Conservation (phyloP, 2,329 filamentous ascomycete species). For the Aureobasidium sp. region DNA sequence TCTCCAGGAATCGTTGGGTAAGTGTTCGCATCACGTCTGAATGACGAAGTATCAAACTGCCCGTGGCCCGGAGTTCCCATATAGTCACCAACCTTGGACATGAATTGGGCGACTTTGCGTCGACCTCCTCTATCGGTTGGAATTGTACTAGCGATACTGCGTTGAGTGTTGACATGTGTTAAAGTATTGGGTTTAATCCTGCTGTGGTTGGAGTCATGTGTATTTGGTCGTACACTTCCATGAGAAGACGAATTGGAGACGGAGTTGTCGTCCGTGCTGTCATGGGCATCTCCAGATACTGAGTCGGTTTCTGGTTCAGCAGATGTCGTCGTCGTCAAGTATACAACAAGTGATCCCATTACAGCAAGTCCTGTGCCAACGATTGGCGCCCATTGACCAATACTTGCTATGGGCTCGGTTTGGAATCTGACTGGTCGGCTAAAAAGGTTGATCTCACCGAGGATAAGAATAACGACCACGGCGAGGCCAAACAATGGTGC, state of each 20-base stretch:
- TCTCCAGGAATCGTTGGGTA: conserved; percentile 55
- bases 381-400: conserved; percentile 57
- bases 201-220: background rate
- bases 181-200: background rate
- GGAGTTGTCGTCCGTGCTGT: background rate
- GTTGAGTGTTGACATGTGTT: background rate
- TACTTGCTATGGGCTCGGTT: conserved; percentile 55
- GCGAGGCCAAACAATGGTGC: conserved; percentile 53
- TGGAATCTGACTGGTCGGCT: conserved; percentile 50
- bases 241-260: background rate
- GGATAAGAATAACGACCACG: conserved; percentile 52
- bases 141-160: background rate
- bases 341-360: conserved; percentile 52
- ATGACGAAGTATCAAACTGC: conserved; percentile 44
- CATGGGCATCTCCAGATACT: background rate
- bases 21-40: conserved; percentile 40
- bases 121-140: conserved; percentile 29
- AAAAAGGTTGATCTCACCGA: conserved; percentile 60
- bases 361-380: conserved; percentile 53
- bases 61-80: conserved; percentile 11
- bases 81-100: conserved; percentile 27
- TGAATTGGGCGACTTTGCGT: conserved; percentile 43
- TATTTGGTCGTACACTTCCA: background rate
- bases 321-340: conserved; percentile 35
- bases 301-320: background rate